Conservation (phyloP, 2,329 filamentous ascomycete species). For the Tolypocladium guangdongense region DNA sequence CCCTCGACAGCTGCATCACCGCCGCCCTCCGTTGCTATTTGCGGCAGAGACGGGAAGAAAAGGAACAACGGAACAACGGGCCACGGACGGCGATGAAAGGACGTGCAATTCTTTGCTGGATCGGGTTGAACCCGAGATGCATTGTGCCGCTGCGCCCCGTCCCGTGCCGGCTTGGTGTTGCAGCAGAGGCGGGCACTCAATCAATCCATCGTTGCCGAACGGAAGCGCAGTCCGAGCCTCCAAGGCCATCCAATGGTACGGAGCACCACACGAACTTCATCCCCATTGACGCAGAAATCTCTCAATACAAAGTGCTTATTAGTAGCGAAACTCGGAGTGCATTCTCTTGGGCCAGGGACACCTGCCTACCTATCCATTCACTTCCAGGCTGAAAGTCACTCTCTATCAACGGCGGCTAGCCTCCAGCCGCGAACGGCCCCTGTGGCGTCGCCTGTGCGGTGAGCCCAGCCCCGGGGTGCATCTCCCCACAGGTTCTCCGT, state of each 20-base stretch:
- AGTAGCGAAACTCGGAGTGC: too few relatives aligned
- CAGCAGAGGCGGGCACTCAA: neutral
- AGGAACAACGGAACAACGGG: too few relatives aligned
- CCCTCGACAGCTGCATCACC: neutral
- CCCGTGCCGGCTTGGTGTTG: neutral
- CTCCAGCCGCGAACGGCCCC: too few relatives aligned
- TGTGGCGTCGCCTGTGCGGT: neutral
- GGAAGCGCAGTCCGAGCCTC: too few relatives aligned
- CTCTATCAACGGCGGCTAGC: too few relatives aligned
- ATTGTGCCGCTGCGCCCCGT: neutral
- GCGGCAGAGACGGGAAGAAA: neutral
- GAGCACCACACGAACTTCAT: neutral
- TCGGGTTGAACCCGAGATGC: neutral
- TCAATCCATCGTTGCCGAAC: too few relatives aligned
- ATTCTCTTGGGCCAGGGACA: too few relatives aligned
- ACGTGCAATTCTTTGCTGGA: neutral
- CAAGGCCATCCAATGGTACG: neutral
- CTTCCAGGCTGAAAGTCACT: too few relatives aligned
- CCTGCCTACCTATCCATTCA: too few relatives aligned
- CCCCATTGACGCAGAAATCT: neutral
- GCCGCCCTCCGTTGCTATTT: neutral
- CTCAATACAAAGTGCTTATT: neutral
- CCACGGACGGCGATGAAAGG: neutral
- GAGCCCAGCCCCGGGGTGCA: neutral
- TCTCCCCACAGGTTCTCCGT: neutral